A percentile compares a stretch with the other conserved stretches of the same genome.
These are phyloP conservation scores for Orychophragmus violaceus DNA, from an alignment of 345 rosid genomes.

Conservation along the genomic window DNA sequence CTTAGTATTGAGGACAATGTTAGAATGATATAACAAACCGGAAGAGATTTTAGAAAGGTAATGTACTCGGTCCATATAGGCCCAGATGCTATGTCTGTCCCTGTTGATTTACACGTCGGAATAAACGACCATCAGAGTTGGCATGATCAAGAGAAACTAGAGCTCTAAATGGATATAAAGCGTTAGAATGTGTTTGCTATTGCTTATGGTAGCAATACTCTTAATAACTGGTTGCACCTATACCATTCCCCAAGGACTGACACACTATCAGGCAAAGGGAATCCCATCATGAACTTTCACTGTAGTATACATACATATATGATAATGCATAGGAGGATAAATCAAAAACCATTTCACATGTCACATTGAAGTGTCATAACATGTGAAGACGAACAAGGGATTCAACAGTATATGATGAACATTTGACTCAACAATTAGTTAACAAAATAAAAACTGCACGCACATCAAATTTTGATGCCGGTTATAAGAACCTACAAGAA, in stretches of 20 bases:
- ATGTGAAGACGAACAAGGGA: background rate
- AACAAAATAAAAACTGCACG: background rate
- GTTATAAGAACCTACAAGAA: background rate
- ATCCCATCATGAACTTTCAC: background rate
- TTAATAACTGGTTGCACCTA: background rate
- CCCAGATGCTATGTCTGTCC: conserved; percentile 85
- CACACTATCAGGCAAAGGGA: conserved; percentile 3
- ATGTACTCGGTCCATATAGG: conserved; percentile 94
- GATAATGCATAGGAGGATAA: conserved; percentile 8
- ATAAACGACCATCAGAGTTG: conserved; percentile 15
- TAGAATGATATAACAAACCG: conserved; percentile 48
- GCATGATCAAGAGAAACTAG: background rate
- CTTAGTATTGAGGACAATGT: background rate
- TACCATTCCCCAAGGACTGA: background rate
- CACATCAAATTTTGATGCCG: background rate
- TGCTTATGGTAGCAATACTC: conserved; percentile 2
- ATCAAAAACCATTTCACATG: background rate
- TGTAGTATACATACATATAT: background rate
- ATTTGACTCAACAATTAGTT: background rate
- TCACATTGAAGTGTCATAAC: background rate
- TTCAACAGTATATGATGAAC: background rate
- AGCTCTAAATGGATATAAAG: conserved; percentile 4
- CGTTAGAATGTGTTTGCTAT: background rate
- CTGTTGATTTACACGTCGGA: conserved; percentile 43
- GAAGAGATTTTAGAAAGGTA: conserved; percentile 69